Base-by-base conservation (phyloP, 306 rosid genomes). In the Cercis canadensis region DNA sequence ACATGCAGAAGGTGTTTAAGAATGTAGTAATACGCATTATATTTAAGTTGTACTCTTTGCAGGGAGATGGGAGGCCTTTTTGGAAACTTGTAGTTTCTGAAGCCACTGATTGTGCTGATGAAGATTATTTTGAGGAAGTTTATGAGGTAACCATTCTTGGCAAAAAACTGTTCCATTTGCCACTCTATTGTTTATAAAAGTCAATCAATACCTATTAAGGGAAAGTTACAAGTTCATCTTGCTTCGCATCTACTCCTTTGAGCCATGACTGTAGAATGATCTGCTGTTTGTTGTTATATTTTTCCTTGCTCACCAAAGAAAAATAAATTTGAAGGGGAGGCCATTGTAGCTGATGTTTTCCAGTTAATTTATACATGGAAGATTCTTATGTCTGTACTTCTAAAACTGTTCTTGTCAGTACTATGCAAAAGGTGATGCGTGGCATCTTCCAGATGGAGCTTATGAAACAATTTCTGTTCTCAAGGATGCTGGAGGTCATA, bases 41-140 rank as follows among this genome's bases (percentile, higher is more conserved):
- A 24, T 58, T 77, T 59, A 44, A 53, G 41, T 58, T 62, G 49
- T 46, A 34, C 54, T 70, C 53, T 21, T 56, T 62, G 60, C 78
- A 94, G 98, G 98, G 98, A 76, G 98, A 94, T 75, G 98, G 97
- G 72, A 89, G 95, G 78, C 95, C 98, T 50, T 94, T 94, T 81
- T 94, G 98, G 98, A 94, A 84, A 80, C 86, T 87, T 64, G 91
- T 94, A 66, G 97, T 94, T 73, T 86, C 98, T 29, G 90, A 94
- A 80, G 96, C 98, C 75, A 94, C 96, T 10, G 98, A 96, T 50
- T 90, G 91, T 82, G 72, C 85, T 61, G 78, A 90, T 74, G 72
- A 75, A 62, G 82, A 70, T 73, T 94, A 87, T 74, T 94, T 94
- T 77, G 96, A 90, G 84, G 95, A 94, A 70, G 95, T 94, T 58